phyloP scores from a whole-genome alignment of 768 basidiomycete species.

The Chalciporus chontae region DNA sequence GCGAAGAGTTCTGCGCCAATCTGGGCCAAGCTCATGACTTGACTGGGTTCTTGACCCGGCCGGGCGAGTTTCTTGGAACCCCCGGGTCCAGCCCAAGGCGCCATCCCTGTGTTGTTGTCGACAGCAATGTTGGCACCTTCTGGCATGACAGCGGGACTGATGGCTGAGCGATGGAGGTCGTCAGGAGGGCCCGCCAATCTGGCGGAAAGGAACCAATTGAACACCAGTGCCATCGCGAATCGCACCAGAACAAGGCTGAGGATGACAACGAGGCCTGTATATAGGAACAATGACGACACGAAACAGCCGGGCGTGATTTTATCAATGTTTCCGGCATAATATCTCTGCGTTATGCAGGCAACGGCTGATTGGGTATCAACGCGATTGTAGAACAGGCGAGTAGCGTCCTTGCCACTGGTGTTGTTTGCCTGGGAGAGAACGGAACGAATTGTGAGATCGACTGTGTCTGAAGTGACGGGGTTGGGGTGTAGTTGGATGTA shows the following conservation, averaged over 20 bases:
- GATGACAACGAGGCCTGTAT: conserved; percentile 87
- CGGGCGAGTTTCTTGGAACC: conserved; percentile 52
- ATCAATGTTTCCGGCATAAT: conserved; percentile 93
- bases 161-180: conserved; percentile 75
- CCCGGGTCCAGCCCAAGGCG: conserved; percentile 80
- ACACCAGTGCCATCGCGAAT: conserved; percentile 93
- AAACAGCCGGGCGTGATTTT: conserved; percentile 97
- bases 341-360: conserved; percentile 79
- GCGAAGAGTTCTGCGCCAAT: conserved; percentile 96
- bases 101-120: conserved; percentile 87
- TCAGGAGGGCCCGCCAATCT: conserved; percentile 76
- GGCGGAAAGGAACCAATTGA: conserved; percentile 93
- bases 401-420: conserved; percentile 81
- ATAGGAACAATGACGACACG: conserved; percentile 84
- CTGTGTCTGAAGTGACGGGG: conserved; percentile 64
- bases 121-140: conserved; percentile 94
- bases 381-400: conserved; percentile 78
- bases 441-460: conserved; percentile 81
- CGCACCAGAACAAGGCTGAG: conserved; percentile 86
- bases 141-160: conserved; percentile 95
- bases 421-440: conserved; percentile 49
- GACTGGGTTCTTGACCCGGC: conserved; percentile 37
- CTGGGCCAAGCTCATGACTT: conserved; percentile 74
- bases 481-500: conserved; percentile 75
- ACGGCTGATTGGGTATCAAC: conserved; percentile 62